Conservation (phyloP, 345 rosid genomes). For the Angophora floribunda region DNA sequence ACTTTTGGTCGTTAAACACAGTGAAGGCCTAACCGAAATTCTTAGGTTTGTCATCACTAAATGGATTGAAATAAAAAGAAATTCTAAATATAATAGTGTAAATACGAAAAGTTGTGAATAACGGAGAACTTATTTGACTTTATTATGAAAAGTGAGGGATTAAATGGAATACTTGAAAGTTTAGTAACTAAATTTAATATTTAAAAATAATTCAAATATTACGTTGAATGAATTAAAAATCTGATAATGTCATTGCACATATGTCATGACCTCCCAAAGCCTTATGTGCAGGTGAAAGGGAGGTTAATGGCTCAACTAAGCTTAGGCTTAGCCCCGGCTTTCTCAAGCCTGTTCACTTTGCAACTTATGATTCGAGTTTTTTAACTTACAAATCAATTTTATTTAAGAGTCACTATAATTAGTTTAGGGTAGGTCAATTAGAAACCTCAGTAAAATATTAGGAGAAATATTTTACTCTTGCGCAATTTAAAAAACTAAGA, state of each 20-base stretch:
- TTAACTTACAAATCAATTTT: too few relatives aligned
- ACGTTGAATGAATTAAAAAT: not conserved
- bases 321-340: too few relatives aligned
- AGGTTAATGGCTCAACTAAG: too few relatives aligned
- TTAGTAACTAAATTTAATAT: not conserved
- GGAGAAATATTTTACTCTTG: too few relatives aligned
- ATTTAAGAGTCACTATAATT: too few relatives aligned
- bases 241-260: not conserved
- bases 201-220: not conserved
- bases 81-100: not conserved
- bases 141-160: not conserved
- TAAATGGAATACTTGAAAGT: not conserved
- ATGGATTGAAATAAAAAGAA: not conserved
- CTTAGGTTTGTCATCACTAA: not conserved
- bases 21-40: not conserved
- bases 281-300: too few relatives aligned
- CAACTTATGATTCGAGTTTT: too few relatives aligned
- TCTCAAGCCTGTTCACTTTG: too few relatives aligned
- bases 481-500: too few relatives aligned
- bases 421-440: too few relatives aligned
- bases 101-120: not conserved
- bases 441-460: too few relatives aligned
- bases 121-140: not conserved
- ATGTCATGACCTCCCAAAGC: too few relatives aligned
- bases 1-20: constrained; percentile 6